Conservation (phyloP, 495 filamentous ascomycete genomes). For the Xylaria cubensis region DNA sequence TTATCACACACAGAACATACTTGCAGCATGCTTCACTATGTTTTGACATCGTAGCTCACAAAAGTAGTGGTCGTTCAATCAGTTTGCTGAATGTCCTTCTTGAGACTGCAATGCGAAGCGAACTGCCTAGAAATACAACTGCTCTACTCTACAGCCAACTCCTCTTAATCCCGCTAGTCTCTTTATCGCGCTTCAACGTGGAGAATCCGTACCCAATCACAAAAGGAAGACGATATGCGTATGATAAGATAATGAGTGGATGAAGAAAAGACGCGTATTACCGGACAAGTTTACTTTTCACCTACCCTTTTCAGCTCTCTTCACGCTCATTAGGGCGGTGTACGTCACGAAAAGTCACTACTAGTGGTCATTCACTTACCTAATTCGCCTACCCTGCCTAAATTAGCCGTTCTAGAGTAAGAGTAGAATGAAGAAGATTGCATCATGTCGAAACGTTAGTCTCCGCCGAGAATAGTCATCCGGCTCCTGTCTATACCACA, state of each 20-base stretch:
- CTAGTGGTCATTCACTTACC: background rate
- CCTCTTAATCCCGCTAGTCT: background rate
- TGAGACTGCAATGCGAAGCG: background rate
- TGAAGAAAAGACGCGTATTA: background rate
- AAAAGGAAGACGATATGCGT: background rate
- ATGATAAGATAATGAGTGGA: background rate
- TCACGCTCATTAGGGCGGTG: background rate
- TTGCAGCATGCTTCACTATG: conserved; percentile 30
- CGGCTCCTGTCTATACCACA: background rate
- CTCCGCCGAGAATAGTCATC: background rate
- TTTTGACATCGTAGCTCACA: conserved; percentile 25
- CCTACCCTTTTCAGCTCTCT: background rate
- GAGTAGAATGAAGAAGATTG: background rate
- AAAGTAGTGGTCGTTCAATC: background rate
- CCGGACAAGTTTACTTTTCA: background rate
- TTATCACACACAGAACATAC: conserved; percentile 9
- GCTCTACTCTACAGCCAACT: background rate
- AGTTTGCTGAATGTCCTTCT: background rate
- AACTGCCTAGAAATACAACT: conserved; percentile 1
- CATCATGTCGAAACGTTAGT: background rate
- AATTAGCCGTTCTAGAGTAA: background rate
- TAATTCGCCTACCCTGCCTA: background rate
- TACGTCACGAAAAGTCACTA: background rate
- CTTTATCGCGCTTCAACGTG: background rate
- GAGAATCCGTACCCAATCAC: background rate